Evolutionary conservation across 768 basidiomycete genomes (phyloP), one percentile per base, ranked within the genome.

Genomic region (Trametes maxima): DNA sequence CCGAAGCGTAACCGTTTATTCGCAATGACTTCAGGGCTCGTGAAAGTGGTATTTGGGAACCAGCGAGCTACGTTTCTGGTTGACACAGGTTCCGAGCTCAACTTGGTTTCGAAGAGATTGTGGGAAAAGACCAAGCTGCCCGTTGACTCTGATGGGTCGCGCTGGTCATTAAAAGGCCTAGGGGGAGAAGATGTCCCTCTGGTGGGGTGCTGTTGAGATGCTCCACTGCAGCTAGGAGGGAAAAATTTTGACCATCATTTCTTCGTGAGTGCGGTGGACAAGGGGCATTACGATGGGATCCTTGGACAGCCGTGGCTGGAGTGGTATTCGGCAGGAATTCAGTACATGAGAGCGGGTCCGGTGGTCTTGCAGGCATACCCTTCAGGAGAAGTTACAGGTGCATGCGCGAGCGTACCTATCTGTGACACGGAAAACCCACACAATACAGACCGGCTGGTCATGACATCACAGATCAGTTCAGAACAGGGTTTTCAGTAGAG

Each of bases 151-250:
- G 71, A 73, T 24, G 71, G 73, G 0, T 35, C 54, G 10, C 19
- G 63, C 0, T 74, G 73, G 73, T 67, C 71, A 0, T 58, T 74
- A 0, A 66, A 65, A 39, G 73, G 72, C 0, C 67, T 74, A 2
- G 62, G 69, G 19, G 65, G 70, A 2, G 43, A 52, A 6, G 44
- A 68, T 2, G 62, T 66, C 0, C 59, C 56, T 0, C 52, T 74
- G 0, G 39, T 59, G 2, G 71, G 72, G 0, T 68, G 67, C 21
- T 51, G 53, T 12, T 22, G 54, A 0, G 64, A 74, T n/a, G 65
- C 60, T 0, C 59, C 65, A 0, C 12, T 74, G 0, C 35, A 44
- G 16, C 43, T 74, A 8, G 67, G 65, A 0, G 66, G 67, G 0
- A 57, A 67, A 36, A 42, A 59, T 6, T 73, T 74, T 47, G 61